Conservation (phyloP, 192 early-diverging fungal genomes). For the Backusella circina region DNA sequence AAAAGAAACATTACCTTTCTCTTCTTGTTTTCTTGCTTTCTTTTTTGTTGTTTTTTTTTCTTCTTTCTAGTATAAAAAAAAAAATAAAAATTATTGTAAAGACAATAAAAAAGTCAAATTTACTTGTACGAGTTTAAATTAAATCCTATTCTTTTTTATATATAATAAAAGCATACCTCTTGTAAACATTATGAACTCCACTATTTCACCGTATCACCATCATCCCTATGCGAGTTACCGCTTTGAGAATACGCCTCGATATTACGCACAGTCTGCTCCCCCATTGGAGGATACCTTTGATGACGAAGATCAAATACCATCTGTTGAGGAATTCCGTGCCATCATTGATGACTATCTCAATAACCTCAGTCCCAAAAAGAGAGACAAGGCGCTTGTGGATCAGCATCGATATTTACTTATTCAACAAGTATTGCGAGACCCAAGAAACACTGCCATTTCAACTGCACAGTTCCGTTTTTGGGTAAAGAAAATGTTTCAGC, state of each 20-base stretch:
- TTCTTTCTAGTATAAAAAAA: background rate
- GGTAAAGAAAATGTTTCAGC: slow-evolving; percentile 56
- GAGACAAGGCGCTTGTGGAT: slow-evolving; percentile 49
- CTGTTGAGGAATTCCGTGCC: slow-evolving; percentile 38
- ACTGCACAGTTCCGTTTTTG: slow-evolving; percentile 55
- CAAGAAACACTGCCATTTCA: slow-evolving; percentile 49
- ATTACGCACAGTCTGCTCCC: background rate
- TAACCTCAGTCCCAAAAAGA: slow-evolving; percentile 46
- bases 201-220: slow-evolving; percentile 1
- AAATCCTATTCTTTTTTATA: background rate
- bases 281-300: slow-evolving; percentile 13
- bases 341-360: slow-evolving; percentile 48
- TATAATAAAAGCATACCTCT: background rate
- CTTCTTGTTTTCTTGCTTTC: background rate
- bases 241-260: slow-evolving; percentile 9
- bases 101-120: background rate
- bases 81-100: background rate
- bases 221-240: slow-evolving; percentile 12
- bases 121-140: background rate
- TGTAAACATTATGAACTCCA: slow-evolving; percentile 2
- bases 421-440: slow-evolving; percentile 46
- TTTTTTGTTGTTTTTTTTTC: background rate
- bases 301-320: slow-evolving; percentile 39
- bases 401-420: slow-evolving; percentile 48
- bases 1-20: background rate